Evolutionary conservation across 202 grass and related monocot species (phyloP), one percentile per base, ranked within the genome.

Genomic region (Carex sylvatica): DNA sequence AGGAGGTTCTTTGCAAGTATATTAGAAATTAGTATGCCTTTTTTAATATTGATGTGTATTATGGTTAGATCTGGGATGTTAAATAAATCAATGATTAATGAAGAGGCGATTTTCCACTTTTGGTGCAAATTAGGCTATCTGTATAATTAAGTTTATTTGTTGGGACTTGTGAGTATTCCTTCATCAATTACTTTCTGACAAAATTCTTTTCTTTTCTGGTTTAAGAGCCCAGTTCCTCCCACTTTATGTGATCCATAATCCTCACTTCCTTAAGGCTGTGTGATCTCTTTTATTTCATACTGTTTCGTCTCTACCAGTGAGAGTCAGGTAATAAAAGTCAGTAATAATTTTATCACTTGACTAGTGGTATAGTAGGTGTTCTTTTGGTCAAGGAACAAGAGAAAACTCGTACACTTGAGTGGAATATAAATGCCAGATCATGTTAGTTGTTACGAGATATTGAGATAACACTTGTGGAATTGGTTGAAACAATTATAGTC

Each of bases 1-100:
- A 67, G 61, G 44, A 67, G 44, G 80, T 77, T 77, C 74, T 77
- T 77, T 77, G 74, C 74, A 77, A 77, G 52, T 70, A 82, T 53
- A 82, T 65, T 82, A 82, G 80, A 67, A 83, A 83, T 75, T 82
- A 61, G 56, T 88, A 86, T 78, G 61, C 68, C 67, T 49, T 61
- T 84, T 94, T 91, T 51, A 87, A 94, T 88, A 88, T 92, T 79
- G 85, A 94, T 94, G 89, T 89, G 71, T 88, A 83, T 87, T 83
- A 87, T 90, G 83, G 89, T 86, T 90, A 85, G 60, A 78, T 64
- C 58, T 58, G 59, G 71, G 15, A 84, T 77, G 60, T 51, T 65
- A 77, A 66, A 84, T 74, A 84, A 74, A 72, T 60, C 54, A 11
- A 61, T 51, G 55, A 85, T 85, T 38, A 85, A 65, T 78, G 83